Evolutionary conservation across 805 yeast species (phyloP), one percentile per base, ranked within the genome.

Genomic region (Saccharomycopsis olivae): DNA sequence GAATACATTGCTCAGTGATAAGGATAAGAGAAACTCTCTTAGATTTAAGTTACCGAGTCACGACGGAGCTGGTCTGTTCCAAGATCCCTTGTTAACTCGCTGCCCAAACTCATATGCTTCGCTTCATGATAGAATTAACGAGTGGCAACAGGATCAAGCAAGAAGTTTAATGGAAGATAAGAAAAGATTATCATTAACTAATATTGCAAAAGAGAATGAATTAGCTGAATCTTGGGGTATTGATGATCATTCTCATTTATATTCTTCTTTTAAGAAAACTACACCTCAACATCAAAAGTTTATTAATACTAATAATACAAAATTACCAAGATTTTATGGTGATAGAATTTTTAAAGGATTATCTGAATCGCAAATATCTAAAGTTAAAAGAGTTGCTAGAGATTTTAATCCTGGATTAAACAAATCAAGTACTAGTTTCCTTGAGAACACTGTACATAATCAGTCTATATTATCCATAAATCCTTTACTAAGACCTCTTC

Each of bases 71-170:
- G 39, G 43, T 4, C n/a, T 37, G 20, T 41, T 37, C 19, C 39
- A 33, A 8, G 41, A 37, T 11, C 19, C 38, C 4, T 16, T 37
- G 3, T 21, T 39, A 8, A 28, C 29, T 2, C 14, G 33, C 19
- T 19, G 20, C 8, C 27, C 16, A 27, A 31, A 37, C 18, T 31
- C 35, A 9, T 18, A 10, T 16, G 32, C 25, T 8, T 29, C 41
- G 2, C 24, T 44, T 24, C 25, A 37, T 9, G 42, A 41, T 23
- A 24, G 44, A 16, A 44, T 44, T 17, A 29, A 44, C 24, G 37
- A 35, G 18, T 44, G 48, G 48, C 45, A 42, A 21, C 28, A 38
- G 18, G 41, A 44, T 10, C 46, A 44, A 25, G 40, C 38, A 5
- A 16, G 16, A 16, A 16, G 18, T 5, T 8, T 39, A 10, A 14